These are phyloP conservation scores for Pterocarpus santalinus DNA, from an alignment of 306 rosid genomes.

Conservation along the genomic window DNA sequence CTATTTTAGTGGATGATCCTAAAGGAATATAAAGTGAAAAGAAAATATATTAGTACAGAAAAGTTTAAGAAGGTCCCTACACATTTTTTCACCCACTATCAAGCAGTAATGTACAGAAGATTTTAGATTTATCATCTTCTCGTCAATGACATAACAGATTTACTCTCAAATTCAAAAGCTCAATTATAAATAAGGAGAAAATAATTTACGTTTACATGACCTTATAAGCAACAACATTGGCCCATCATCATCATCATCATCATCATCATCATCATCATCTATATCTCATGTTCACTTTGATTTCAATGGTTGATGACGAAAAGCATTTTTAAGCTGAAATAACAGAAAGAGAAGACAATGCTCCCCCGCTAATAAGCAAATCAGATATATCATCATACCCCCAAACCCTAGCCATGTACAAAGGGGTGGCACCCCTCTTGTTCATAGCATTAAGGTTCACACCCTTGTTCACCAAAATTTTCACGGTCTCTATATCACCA, in stretches of 20 bases:
- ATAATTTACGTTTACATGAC: not conserved
- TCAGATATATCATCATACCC: slow-evolving; percentile 60
- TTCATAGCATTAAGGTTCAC: slow-evolving; percentile 62
- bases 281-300: not conserved
- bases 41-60: no score
- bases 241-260: not conserved
- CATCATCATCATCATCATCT: not conserved
- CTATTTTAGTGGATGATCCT: no score
- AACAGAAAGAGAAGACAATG: slow-evolving; percentile 39
- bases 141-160: not conserved
- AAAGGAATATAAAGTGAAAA: no score
- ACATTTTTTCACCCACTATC: not conserved
- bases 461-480: slow-evolving; percentile 59
- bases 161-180: not conserved
- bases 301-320: not conserved
- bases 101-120: not conserved
- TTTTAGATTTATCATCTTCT: not conserved
- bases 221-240: not conserved
- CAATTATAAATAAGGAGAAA: not conserved
- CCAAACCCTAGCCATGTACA: slow-evolving; percentile 70
- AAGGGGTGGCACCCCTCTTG: slow-evolving; percentile 65
- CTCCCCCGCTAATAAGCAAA: slow-evolving; percentile 64
- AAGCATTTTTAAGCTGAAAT: slow-evolving; percentile 11
- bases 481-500: slow-evolving; percentile 62
- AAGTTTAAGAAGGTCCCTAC: not conserved